Percentiles rank a stretch among this genome's conserved stretches.
Evolutionary conservation across 192 early-diverging fungal genomes (phyloP).

Genomic region (Backusella sp.): DNA sequence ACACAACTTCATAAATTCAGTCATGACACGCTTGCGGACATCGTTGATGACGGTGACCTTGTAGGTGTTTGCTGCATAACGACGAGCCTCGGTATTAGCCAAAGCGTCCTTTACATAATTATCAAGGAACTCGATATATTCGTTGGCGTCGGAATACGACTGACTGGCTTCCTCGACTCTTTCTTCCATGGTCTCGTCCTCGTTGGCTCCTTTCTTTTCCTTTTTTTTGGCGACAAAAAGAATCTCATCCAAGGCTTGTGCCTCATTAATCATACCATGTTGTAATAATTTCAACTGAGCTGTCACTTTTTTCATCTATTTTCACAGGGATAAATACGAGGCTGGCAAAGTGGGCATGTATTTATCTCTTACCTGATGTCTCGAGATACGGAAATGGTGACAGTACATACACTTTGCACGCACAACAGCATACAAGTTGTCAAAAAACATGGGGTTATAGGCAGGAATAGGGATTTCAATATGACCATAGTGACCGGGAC

Average conservation of each 20-base stretch:
- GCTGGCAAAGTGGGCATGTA: not conserved
- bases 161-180: conserved; percentile 50
- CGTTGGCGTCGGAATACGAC: conserved; percentile 41
- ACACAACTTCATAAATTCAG: conserved; percentile 47
- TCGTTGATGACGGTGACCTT: conserved; percentile 56
- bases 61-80: conserved; percentile 36
- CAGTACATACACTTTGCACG: conserved; percentile 89
- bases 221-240: conserved; percentile 40
- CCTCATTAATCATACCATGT: conserved; percentile 83
- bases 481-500: conserved; percentile 97
- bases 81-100: conserved; percentile 22
- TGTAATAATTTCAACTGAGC: conserved; percentile 86
- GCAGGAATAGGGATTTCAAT: conserved; percentile 88
- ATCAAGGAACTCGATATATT: conserved; percentile 60
- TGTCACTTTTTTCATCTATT: conserved; percentile 56
- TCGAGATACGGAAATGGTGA: conserved; percentile 72
- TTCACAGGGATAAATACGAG: not conserved
- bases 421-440: conserved; percentile 84
- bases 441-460: conserved; percentile 94
- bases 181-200: conserved; percentile 45
- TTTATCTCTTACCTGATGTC: conserved; percentile 45
- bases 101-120: conserved; percentile 43
- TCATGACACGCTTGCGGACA: conserved; percentile 46
- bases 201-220: conserved; percentile 18
- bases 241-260: conserved; percentile 75